Percentiles rank a stretch among this genome's conserved stretches.
Evolutionary conservation across 1,139 yeast species (phyloP).

Genomic region (Protomyces lactucae-debilis): DNA sequence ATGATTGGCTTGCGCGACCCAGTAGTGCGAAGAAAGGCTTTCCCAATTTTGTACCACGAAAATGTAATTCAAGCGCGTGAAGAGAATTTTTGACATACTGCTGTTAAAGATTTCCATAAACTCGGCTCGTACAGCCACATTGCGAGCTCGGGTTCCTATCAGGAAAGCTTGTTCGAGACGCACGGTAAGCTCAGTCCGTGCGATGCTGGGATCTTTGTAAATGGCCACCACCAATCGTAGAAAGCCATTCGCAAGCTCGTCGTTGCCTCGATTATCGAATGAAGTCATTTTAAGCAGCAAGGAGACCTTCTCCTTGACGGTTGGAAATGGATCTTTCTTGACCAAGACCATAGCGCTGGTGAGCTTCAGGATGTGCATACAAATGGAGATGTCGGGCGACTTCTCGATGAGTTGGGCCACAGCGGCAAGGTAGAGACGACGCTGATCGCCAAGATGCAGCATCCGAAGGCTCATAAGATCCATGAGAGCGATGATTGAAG

Average conservation of each 20-base stretch:
- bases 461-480: conserved; percentile 77
- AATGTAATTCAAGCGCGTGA: conserved; percentile 75
- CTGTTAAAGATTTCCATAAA: conserved; percentile 75
- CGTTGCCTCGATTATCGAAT: conserved; percentile 81
- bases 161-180: conserved; percentile 96
- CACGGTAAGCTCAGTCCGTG: conserved; percentile 84
- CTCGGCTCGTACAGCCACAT: conserved; percentile 66
- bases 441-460: conserved; percentile 81
- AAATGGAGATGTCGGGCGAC: conserved; percentile 68
- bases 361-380: conserved; percentile 69
- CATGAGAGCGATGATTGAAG: conserved; percentile 55
- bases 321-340: conserved; percentile 78
- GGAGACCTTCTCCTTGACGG: conserved; percentile 94
- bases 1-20: conserved; percentile 93
- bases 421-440: conserved; percentile 78
- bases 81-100: conserved; percentile 73
- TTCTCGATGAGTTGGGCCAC: conserved; percentile 88
- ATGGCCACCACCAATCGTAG: conserved; percentile 83
- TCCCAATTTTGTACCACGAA: conserved; percentile 97
- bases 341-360: conserved; percentile 89
- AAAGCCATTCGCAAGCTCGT: conserved; percentile 70
- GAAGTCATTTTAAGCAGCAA: conserved; percentile 90
- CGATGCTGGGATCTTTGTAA: conserved; percentile 73
- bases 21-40: conserved; percentile 80
- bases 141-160: conserved; percentile 83